These are phyloP conservation scores for Colletotrichum sp. DNA, from an alignment of 2,329 filamentous ascomycete genomes.

Conservation along the genomic window DNA sequence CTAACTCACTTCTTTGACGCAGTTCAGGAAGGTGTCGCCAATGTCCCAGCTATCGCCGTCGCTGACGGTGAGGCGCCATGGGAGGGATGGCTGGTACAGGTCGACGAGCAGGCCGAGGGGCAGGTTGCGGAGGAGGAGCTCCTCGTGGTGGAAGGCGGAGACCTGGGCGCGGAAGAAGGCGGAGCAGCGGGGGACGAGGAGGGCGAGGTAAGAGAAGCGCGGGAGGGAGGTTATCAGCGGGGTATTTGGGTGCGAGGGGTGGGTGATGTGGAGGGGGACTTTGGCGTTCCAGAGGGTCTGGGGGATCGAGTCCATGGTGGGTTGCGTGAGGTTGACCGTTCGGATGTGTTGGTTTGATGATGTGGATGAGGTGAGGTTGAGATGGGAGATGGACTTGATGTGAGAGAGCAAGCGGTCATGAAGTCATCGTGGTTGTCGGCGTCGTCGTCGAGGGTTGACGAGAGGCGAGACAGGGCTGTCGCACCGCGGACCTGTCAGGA, in stretches of 20 bases:
- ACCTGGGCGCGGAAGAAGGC: slow-evolving; percentile 59
- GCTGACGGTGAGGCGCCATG: slow-evolving; percentile 60
- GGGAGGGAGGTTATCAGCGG: slow-evolving; percentile 61
- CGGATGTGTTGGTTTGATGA: not conserved
- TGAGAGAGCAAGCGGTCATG: not conserved
- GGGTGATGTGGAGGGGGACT: slow-evolving; percentile 60
- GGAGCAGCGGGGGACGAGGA: slow-evolving; percentile 60
- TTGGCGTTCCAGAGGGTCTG: slow-evolving; percentile 60
- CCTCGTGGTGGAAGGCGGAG: slow-evolving; percentile 65
- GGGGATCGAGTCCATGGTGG: slow-evolving; percentile 35
- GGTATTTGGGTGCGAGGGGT: slow-evolving; percentile 48
- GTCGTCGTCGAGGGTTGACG: not conserved
- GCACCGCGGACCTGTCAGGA: not conserved
- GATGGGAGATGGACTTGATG: not conserved
- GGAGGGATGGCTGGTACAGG: slow-evolving; percentile 59
- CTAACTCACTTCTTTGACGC: slow-evolving; percentile 62
- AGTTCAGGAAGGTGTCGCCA: slow-evolving; percentile 67
- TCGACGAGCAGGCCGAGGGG: slow-evolving; percentile 61
- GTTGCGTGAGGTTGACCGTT: not conserved
- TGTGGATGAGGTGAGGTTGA: not conserved
- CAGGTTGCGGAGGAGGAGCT: slow-evolving; percentile 58
- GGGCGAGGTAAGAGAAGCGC: slow-evolving; percentile 64
- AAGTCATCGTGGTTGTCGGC: not conserved
- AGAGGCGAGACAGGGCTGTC: not conserved
- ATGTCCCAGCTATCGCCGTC: slow-evolving; percentile 66